Conservation (phyloP, 108 stramenopile species). For the Chaetoceros muelleri region DNA sequence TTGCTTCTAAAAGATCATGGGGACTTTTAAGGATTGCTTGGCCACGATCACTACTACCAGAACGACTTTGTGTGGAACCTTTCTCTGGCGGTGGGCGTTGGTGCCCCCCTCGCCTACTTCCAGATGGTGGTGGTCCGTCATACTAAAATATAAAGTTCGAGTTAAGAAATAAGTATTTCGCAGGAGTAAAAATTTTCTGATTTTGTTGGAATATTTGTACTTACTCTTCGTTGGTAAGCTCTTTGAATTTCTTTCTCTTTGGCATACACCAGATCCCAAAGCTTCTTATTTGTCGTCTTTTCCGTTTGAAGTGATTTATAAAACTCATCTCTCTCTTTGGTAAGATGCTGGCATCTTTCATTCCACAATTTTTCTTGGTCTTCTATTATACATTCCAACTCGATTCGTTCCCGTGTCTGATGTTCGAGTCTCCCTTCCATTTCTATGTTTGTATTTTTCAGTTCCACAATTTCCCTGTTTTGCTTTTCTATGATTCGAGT, state of each 20-base stretch:
- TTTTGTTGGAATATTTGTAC: background rate
- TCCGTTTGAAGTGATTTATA: conserved; percentile 30
- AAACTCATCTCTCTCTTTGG: conserved; percentile 35
- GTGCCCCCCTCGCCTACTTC: conserved; percentile 8
- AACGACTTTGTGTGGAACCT: background rate
- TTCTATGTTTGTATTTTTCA: conserved; percentile 35
- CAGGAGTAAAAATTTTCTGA: background rate
- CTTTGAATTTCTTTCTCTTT: conserved; percentile 63
- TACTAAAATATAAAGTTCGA: conserved; percentile 12
- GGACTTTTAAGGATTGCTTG: conserved; percentile 19
- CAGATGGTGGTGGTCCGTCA: conserved; percentile 15
- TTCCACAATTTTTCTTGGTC: conserved; percentile 40
- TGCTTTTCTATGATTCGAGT: conserved; percentile 45
- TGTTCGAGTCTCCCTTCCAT: conserved; percentile 37
- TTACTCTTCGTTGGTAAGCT: conserved; percentile 55
- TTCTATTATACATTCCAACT: conserved; percentile 42
- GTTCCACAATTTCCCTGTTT: conserved; percentile 22
- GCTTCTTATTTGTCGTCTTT: conserved; percentile 28
- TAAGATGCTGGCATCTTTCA: conserved; percentile 20
- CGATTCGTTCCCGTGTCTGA: conserved; percentile 17
- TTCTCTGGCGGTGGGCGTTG: conserved; percentile 4
- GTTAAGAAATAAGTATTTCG: background rate
- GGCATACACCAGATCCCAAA: conserved; percentile 30
- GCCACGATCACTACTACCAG: background rate
- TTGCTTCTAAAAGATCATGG: conserved; percentile 28